A percentile compares a stretch with the other conserved stretches of the same genome.
Evolutionary conservation across 371 early-diverging fungal species (phyloP).

Genomic region (Lichtheimia hyalospora): DNA sequence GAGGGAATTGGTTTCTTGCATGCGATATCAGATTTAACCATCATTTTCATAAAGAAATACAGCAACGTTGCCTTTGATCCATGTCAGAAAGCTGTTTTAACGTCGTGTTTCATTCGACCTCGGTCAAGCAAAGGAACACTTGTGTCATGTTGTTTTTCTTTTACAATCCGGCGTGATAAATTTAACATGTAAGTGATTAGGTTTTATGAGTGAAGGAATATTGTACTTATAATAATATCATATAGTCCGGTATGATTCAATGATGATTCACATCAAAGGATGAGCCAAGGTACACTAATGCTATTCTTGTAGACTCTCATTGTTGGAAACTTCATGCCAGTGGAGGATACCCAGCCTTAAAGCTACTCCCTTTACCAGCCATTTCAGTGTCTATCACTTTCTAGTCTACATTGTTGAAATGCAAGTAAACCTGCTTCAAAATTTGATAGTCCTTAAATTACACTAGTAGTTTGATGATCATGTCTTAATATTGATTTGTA

Average conservation of each 20-base stretch:
- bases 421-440: too few relatives aligned
- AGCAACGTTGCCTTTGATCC: constrained; percentile 95
- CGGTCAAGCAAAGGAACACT: constrained; percentile 46
- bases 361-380: too few relatives aligned
- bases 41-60: constrained; percentile 68
- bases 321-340: constrained; percentile 82
- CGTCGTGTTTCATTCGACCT: constrained; percentile 74
- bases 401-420: too few relatives aligned
- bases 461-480: too few relatives aligned
- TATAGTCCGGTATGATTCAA: constrained; percentile 21
- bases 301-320: constrained; percentile 50
- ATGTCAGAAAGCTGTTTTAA: constrained; percentile 92
- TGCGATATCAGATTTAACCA: background rate
- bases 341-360: constrained; percentile 15
- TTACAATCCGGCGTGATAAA: constrained; percentile 90
- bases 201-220: background rate
- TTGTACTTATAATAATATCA: background rate
- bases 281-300: background rate
- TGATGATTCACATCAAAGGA: background rate
- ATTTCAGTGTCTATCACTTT: too few relatives aligned
- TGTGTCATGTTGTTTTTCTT: constrained; percentile 87
- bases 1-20: constrained; percentile 2
- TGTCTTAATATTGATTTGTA: too few relatives aligned
- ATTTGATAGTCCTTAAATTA: too few relatives aligned
- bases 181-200: constrained; percentile 63